A percentile compares a stretch with the other conserved stretches of the same genome.
Conservation (phyloP, 768 basidiomycete genomes). For the Calvatia gigantea region DNA sequence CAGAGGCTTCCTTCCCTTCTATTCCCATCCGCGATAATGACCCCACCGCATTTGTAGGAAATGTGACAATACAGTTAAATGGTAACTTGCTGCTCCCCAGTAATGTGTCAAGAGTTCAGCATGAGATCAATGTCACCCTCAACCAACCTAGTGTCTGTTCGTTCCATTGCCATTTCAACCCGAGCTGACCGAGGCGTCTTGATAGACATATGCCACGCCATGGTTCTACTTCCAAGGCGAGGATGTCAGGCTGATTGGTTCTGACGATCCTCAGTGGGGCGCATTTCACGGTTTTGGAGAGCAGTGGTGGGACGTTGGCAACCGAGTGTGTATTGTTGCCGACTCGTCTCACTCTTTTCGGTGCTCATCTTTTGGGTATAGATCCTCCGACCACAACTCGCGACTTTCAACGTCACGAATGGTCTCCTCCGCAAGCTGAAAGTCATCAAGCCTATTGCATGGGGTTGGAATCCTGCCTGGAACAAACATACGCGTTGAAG, state of each 20-base stretch:
- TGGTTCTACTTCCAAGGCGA: slow-evolving; percentile 44
- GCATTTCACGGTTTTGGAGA: slow-evolving; percentile 45
- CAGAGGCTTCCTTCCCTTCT: not conserved
- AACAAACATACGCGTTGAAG: slow-evolving; percentile 32
- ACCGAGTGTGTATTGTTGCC: slow-evolving; percentile 25
- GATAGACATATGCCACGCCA: slow-evolving; percentile 37
- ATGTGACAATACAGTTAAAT: slow-evolving; percentile 37
- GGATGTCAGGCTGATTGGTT: slow-evolving; percentile 38
- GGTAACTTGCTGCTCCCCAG: slow-evolving; percentile 43
- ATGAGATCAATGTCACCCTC: slow-evolving; percentile 30
- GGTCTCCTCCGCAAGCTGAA: slow-evolving; percentile 33
- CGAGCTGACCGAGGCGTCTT: not conserved
- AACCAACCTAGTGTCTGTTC: slow-evolving; percentile 34
- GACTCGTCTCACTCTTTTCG: not conserved
- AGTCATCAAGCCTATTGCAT: slow-evolving; percentile 47
- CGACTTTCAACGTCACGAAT: slow-evolving; percentile 44
- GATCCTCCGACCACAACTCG: slow-evolving; percentile 42
- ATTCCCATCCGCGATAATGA: not conserved
- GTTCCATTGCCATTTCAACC: not conserved
- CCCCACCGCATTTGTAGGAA: slow-evolving; percentile 20
- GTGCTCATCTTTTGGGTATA: slow-evolving; percentile 9
- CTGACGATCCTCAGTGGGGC: slow-evolving; percentile 35
- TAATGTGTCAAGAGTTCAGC: slow-evolving; percentile 39
- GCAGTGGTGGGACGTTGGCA: slow-evolving; percentile 47
- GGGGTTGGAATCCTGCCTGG: slow-evolving; percentile 44